A percentile compares a stretch with the other conserved stretches of the same genome.
Evolutionary conservation across 257 asterid species (phyloP).

Genomic region (Petunia secreta): DNA sequence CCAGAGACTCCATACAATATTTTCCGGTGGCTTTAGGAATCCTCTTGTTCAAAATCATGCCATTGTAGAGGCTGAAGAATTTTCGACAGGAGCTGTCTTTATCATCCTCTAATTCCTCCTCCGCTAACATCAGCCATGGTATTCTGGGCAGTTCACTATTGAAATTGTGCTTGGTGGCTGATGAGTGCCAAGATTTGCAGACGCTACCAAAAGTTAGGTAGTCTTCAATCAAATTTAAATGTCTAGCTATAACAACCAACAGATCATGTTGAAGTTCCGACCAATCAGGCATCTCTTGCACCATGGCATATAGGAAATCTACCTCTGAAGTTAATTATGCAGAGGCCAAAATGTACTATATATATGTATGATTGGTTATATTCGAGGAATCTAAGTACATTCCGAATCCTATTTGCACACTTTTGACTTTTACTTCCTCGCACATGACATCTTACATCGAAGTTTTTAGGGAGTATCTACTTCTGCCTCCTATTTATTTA

Average conservation of each 20-base stretch:
- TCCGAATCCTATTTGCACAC: no score
- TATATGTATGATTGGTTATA: no score
- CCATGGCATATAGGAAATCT: neutral
- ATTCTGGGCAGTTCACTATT: neutral
- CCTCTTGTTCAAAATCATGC: conserved; percentile 6
- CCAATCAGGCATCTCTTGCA: neutral
- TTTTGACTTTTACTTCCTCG: no score
- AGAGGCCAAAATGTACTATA: no score
- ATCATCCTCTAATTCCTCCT: neutral
- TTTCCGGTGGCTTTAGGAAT: neutral
- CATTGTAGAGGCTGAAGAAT: neutral
- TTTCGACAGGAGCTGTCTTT: neutral
- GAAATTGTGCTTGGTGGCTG: neutral
- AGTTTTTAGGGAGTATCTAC: no score
- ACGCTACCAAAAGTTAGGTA: neutral
- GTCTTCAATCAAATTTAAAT: neutral
- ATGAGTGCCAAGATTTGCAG: neutral
- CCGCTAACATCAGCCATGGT: neutral
- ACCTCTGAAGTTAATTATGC: no score
- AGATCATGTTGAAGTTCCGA: neutral
- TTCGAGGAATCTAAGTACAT: no score
- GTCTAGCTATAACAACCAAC: neutral
- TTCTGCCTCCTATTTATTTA: no score
- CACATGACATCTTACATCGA: no score
- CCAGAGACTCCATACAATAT: neutral